Evolutionary conservation across 192 early-diverging fungal species (phyloP).

Genomic region (Mortierella claussenii): DNA sequence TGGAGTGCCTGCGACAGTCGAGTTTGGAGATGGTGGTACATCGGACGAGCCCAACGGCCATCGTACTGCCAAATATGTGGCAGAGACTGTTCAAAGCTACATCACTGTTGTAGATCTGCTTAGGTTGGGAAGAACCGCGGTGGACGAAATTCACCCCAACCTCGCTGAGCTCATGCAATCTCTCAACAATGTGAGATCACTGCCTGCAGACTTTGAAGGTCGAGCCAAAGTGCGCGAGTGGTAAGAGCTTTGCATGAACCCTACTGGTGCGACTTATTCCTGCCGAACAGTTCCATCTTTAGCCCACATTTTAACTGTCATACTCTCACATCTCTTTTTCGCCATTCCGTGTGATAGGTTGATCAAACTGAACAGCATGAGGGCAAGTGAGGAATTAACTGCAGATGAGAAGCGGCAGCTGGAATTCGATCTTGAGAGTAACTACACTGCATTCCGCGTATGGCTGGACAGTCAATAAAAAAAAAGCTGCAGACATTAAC

Average conservation of each 20-base stretch:
- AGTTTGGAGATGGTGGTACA: conserved; percentile 75
- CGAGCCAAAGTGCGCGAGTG: conserved; percentile 88
- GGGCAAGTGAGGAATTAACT: conserved; percentile 87
- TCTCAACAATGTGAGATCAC: conserved; percentile 80
- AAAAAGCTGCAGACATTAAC: too few species aligned
- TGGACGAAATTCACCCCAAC: conserved; percentile 92
- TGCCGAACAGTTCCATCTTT: too few species aligned
- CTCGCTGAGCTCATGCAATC: conserved; percentile 88
- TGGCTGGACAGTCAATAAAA: conserved; percentile 46
- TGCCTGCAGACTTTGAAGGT: conserved; percentile 85
- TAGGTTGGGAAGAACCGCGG: conserved; percentile 83
- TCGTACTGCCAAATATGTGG: conserved; percentile 80
- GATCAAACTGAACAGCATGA: conserved; percentile 91
- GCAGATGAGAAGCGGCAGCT: conserved; percentile 91
- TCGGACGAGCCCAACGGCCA: conserved; percentile 59
- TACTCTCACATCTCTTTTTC: too few species aligned
- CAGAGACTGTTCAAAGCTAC: conserved; percentile 83
- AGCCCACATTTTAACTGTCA: background rate
- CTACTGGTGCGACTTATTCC: too few species aligned
- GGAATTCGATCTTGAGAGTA: conserved; percentile 89
- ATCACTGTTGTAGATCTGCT: conserved; percentile 94
- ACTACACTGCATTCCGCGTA: conserved; percentile 73
- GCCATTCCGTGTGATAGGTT: conserved; percentile 54
- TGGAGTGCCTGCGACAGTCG: conserved; percentile 96
- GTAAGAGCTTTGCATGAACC: conserved; percentile 31